Base-by-base conservation (phyloP, 2,329 filamentous ascomycete genomes). In the Zymoseptoria passerinii region DNA sequence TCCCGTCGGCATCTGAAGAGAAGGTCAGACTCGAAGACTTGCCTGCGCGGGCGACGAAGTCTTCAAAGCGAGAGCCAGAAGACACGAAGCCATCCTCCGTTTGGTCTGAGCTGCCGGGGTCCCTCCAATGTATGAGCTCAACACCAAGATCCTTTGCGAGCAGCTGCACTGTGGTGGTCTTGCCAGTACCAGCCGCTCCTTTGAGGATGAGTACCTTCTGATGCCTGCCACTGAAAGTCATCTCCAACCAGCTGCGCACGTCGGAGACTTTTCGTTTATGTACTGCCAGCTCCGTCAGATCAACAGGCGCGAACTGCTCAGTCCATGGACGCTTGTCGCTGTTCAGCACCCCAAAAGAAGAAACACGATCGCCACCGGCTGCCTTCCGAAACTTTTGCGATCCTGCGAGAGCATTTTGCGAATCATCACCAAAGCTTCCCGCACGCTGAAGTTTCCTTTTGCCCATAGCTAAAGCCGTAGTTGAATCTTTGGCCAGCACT, bases 201-300 rank as follows among this genome's bases (percentile, higher is more conserved):
- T 95, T 96, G 50, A 99, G 78, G 28, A 99, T 80, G 5, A 73
- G 59, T 1, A 71, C 65, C 40, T 67, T 70, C 27, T 67, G 65
- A 20, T 67, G 68, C 55, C 61, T 64, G 50, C 89, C 88, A 27
- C 74, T 72, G 61, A 90, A 81, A 18, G 90, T 89, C 68, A 86
- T 83, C 50, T 88, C 83, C 35, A 99, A 76, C 92, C 94, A 97
- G 59, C 76, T 80, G 59, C 85, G 83, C 51, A 97, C 92, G 74
- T 97, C 92, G 1, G 83, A 76, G 5, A 97, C 89, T 73, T 99
- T 99, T 67, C 84, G 94, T 77, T 95, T 96, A 73, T 99, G 92
- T 18, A 99, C 92, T 0, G 88, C 92, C 51, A 99, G 78, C 74
- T 97, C 92, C 16, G 91, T 85, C 10, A 96, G 72, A 65, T 82